phyloP scores from a whole-genome alignment of 2,329 filamentous ascomycete genomes.

The Microsporum audouinii region DNA sequence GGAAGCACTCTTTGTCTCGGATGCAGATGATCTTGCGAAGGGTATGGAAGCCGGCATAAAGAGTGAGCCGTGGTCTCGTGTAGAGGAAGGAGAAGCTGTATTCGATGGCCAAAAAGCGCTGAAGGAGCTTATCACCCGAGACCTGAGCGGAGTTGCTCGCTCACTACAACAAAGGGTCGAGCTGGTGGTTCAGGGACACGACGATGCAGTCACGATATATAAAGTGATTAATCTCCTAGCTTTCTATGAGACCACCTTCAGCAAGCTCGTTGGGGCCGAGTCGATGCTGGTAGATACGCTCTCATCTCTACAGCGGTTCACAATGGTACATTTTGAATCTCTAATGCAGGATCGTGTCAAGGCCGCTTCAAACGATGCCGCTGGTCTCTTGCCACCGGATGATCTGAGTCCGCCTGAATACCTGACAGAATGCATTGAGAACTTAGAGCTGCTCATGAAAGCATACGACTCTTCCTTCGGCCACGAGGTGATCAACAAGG shows the following conservation, averaged over 20 bases:
- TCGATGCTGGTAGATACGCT: constrained; percentile 62
- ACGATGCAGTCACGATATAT: constrained; percentile 79
- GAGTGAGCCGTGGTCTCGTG: constrained; percentile 69
- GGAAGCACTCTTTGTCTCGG: constrained; percentile 80
- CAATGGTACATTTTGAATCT: constrained; percentile 69
- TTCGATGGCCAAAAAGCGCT: constrained; percentile 77
- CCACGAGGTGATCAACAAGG: constrained; percentile 32
- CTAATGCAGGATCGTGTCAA: constrained; percentile 60
- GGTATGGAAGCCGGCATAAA: constrained; percentile 69
- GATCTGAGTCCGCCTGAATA: constrained; percentile 71
- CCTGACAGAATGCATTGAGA: constrained; percentile 65
- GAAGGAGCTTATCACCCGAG: constrained; percentile 74
- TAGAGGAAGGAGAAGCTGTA: constrained; percentile 45
- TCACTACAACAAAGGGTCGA: constrained; percentile 83
- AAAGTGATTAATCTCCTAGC: constrained; percentile 78
- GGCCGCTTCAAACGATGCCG: constrained; percentile 59
- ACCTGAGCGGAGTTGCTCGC: constrained; percentile 67
- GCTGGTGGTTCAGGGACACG: constrained; percentile 83
- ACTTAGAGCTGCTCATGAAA: constrained; percentile 66
- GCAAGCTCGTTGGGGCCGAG: constrained; percentile 59
- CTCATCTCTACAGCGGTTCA: constrained; percentile 57
- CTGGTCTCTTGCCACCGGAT: constrained; percentile 57
- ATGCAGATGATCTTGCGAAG: constrained; percentile 76
- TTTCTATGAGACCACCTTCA: constrained; percentile 81
- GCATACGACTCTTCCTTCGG: constrained; percentile 73